phyloP scores from a whole-genome alignment of 1,284 basidiomycete genomes.

The Chondrostereum purpureum region DNA sequence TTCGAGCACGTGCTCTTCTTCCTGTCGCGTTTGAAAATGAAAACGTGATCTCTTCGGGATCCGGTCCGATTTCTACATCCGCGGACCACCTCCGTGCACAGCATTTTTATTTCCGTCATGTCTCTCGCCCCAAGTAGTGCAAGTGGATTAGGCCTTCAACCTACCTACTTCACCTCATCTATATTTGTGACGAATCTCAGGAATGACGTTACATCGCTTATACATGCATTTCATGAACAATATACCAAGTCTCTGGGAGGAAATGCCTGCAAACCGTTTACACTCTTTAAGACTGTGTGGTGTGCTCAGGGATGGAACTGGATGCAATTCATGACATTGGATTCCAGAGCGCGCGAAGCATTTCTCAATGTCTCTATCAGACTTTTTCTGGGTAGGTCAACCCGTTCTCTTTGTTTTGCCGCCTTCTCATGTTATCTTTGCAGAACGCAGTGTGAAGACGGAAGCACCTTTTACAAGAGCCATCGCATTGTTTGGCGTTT shows the following conservation, averaged over 20 bases:
- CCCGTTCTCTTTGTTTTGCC: not conserved
- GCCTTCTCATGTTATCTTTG: constrained; percentile 1
- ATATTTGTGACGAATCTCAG: constrained; percentile 61
- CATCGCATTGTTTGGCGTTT: constrained; percentile 59
- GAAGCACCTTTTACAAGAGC: constrained; percentile 46
- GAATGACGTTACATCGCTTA: constrained; percentile 51
- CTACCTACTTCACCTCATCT: constrained; percentile 69
- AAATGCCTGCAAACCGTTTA: constrained; percentile 46
- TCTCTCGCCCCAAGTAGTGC: constrained; percentile 38
- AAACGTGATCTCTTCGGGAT: too few relatives aligned
- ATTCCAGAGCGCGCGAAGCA: constrained; percentile 50
- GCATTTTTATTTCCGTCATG: too few relatives aligned
- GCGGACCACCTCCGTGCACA: too few relatives aligned
- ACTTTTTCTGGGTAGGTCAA: constrained; percentile 55
- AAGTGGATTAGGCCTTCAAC: constrained; percentile 60
- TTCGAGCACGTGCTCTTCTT: not conserved
- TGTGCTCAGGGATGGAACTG: constrained; percentile 61
- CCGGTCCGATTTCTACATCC: too few relatives aligned
- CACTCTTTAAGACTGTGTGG: constrained; percentile 66
- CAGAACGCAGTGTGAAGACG: constrained; percentile 47
- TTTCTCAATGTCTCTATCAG: constrained; percentile 53
- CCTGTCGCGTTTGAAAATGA: too few relatives aligned
- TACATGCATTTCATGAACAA: constrained; percentile 39
- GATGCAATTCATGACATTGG: constrained; percentile 66
- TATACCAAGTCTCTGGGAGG: constrained; percentile 26